These are phyloP conservation scores for Flueggea neowawraea DNA, from an alignment of 441 rosid species.

Conservation along the genomic window DNA sequence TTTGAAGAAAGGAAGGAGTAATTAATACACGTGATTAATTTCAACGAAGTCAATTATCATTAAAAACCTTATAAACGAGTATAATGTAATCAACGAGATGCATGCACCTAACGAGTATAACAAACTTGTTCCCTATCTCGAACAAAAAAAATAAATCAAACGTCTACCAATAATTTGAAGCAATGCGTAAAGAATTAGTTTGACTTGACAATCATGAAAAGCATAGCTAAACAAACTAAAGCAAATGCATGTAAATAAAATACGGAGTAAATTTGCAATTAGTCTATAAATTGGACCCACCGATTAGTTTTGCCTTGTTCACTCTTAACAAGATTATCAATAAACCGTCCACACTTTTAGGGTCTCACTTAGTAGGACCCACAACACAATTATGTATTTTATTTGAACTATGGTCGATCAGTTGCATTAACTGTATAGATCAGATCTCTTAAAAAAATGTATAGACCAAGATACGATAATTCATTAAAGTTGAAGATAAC, in stretches of 20 bases:
- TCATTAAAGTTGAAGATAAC: slow-evolving; percentile 10
- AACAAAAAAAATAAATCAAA: no score
- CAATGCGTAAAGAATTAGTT: slow-evolving; percentile 5
- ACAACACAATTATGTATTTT: no score
- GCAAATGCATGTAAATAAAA: neutral
- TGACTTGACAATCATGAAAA: slow-evolving; percentile 16
- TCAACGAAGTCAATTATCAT: no score
- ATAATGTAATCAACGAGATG: no score
- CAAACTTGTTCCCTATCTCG: no score
- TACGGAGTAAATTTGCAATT: neutral
- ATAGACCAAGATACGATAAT: slow-evolving; percentile 26
- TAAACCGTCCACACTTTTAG: neutral
- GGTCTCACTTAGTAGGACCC: no score
- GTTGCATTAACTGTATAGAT: slow-evolving; percentile 31
- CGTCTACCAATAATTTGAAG: neutral
- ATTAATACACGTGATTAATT: no score
- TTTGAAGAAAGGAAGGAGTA: no score
- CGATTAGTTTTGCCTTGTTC: slow-evolving; percentile 11
- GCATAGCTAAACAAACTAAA: neutral
- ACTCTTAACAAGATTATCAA: neutral
- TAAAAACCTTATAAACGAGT: no score
- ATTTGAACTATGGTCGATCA: slow-evolving; percentile 37
- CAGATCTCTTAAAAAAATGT: no score
- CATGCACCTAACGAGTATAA: no score
- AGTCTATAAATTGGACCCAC: slow-evolving; percentile 24